Evolutionary conservation across 2,329 filamentous ascomycete genomes (phyloP).

Genomic region (Phaeoacremonium minimum): DNA sequence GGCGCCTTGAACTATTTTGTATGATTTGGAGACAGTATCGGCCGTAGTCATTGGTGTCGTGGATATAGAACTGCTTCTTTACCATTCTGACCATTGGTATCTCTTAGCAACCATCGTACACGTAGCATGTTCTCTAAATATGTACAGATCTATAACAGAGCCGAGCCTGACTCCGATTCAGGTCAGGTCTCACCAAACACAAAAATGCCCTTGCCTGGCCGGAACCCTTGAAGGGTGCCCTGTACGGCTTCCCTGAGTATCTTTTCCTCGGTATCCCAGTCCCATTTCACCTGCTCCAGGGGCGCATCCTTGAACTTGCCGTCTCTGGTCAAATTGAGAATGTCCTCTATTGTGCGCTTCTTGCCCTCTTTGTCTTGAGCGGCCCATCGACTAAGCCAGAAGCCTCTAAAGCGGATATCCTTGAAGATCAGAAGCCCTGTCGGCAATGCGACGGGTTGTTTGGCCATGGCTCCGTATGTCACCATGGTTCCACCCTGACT

Average conservation of each 20-base stretch:
- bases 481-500: slow-evolving; percentile 69
- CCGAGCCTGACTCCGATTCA: too few relatives aligned
- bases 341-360: slow-evolving; percentile 76
- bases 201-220: slow-evolving; percentile 86
- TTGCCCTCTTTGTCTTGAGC: slow-evolving; percentile 70
- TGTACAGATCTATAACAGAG: too few relatives aligned
- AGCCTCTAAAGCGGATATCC: slow-evolving; percentile 82
- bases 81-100: too few relatives aligned
- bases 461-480: slow-evolving; percentile 94
- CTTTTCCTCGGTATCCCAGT: slow-evolving; percentile 70
- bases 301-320: slow-evolving; percentile 82
- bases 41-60: too few relatives aligned
- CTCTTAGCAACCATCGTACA: too few relatives aligned
- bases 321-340: slow-evolving; percentile 68
- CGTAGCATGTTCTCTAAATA: too few relatives aligned
- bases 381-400: slow-evolving; percentile 93
- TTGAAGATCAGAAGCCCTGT: slow-evolving; percentile 91
- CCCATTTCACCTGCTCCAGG: slow-evolving; percentile 78
- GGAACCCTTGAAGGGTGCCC: slow-evolving; percentile 77
- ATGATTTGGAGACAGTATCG: too few relatives aligned
- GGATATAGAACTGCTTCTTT: too few relatives aligned
- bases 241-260: slow-evolving; percentile 71
- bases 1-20: too few relatives aligned
- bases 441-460: slow-evolving; percentile 76
- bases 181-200: slow-evolving; percentile 65